Evolutionary conservation across 2,329 filamentous ascomycete species (phyloP), one percentile per base, ranked within the genome.

Genomic region (Diplodia seriata): DNA sequence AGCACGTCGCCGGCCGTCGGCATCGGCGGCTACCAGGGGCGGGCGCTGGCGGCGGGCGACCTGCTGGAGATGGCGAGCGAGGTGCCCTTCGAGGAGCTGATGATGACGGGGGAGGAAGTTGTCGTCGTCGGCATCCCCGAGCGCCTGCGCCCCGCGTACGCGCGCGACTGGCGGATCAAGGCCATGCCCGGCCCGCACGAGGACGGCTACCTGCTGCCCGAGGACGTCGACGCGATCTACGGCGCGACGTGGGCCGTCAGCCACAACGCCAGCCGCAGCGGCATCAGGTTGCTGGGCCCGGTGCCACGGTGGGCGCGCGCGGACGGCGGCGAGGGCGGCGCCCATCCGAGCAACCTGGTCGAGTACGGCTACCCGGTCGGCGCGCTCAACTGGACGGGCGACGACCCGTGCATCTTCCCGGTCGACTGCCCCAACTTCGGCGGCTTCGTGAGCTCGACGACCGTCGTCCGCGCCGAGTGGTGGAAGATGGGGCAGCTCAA

Each of bases 401-500:
- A 89, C 68, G 85, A 86, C 43, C 83, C 85, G 2, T 85, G 85
- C n/a, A 84, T 89, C 20, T 87, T 89, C 59, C 82, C 86, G 0
- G 79, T 85, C 5, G 87, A 89, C 72, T 83, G 82, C 62, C 87
- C 87, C 0, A 86, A 88, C 70, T 83, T 89, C 68, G 87, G 87
- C 7, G 87, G 87, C 0, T 88, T 89, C 68, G 80, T 87, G 0
- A 86, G 82, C 38, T 83, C 81, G 14, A 83, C 84, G 2, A 89
- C 86, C 0, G 80, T 88, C 14, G 81, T 87, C 36, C 83, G 83
- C 68, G 86, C 82, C 1, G 86, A 89, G 62, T 81, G 84, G 72
- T 89, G 86, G 86, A 87, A 88, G 71, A 72, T 90, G 12, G 87
- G 87, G 0, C 87, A 90, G 73, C 76, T 89, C 33, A 86, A 86